Evolutionary conservation across 108 stramenopile genomes (phyloP), one percentile per base, ranked within the genome.

Genomic region (Skeletonema tropicum): DNA sequence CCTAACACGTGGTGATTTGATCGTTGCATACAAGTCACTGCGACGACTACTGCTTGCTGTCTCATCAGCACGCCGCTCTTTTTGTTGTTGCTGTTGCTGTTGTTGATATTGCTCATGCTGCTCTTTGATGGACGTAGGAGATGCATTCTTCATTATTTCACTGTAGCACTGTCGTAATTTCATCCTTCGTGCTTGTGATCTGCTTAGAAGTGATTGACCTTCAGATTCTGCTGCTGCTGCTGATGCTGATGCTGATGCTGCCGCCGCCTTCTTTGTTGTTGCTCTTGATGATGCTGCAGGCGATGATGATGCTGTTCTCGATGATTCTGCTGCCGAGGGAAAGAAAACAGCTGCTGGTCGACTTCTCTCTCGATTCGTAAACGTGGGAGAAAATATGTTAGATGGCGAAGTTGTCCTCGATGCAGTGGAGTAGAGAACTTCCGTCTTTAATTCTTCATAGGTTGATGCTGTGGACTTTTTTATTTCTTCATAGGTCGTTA

Each of bases 151-250:
- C 42, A 15, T 55, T 0, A 55, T 55, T 55, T 55, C 23, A 25
- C 23, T 55, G n/a, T 55, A 55, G 52, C 52, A 23, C 52, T 55
- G 52, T 55, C 25, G 52, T 25, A 55, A 25, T 10, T 55, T 55
- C 52, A 25, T 55, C 23, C 52, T 55, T 19, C 52, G 52, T 55
- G 52, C 52, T 55, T 55, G 52, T 23, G 52, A 55, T 55, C 52
- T 55, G 52, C 21, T 23, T 9, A 55, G 23, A 2, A 55, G 21
- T 55, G 21, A 25, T 38, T 38, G 38, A 1, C 38, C 38, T 38
- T 38, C 38, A 6, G 36, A 36, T 36, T 4, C 7, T 0, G 5
- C 36, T 36, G 5, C 7, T 4, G 36, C 7, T 2, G 19, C 3
- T 52, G 49, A 8, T 52, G 49, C 3, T 13, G 36, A 14, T 42